phyloP scores from a whole-genome alignment of 768 basidiomycete species.

The Russula olivacea region DNA sequence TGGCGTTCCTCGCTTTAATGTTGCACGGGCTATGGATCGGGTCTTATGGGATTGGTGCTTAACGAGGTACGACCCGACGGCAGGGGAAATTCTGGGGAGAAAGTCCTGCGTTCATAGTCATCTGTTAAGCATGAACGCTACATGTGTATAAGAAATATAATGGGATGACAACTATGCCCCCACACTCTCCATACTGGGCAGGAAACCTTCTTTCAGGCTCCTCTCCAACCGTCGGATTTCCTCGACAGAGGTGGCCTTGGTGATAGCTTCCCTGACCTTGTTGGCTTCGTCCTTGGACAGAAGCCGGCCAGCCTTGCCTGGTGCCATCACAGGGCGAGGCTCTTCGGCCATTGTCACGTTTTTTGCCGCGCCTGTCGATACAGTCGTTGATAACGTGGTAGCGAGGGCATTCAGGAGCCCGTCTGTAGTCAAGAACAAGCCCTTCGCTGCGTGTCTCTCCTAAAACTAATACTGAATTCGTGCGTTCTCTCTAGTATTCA shows the following conservation, averaged over 20 bases:
- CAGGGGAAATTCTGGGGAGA: not conserved
- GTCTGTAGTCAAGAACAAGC: constrained; percentile 77
- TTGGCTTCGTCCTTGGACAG: constrained; percentile 92
- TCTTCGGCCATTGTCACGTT: constrained; percentile 64
- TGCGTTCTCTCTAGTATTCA: constrained; percentile 6
- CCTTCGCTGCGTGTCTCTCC: constrained; percentile 73
- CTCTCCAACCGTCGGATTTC: constrained; percentile 81
- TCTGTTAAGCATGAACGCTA: not conserved
- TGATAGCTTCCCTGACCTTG: constrained; percentile 80
- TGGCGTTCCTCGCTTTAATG: constrained; percentile 49
- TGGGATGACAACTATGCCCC: constrained; percentile 51
- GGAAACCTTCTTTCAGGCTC: constrained; percentile 76
- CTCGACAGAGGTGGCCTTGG: constrained; percentile 85
- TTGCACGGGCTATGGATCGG: constrained; percentile 74
- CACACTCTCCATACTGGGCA: constrained; percentile 71
- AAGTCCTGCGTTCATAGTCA: constrained; percentile 3
- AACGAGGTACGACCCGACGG: constrained; percentile 4
- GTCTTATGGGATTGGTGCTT: constrained; percentile 41
- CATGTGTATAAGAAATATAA: constrained; percentile 10
- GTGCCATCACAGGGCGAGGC: constrained; percentile 51
- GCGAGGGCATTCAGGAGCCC: constrained; percentile 74
- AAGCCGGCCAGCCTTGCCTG: constrained; percentile 73
- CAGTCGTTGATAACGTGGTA: constrained; percentile 66
- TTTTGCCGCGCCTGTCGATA: constrained; percentile 64
- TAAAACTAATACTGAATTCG: constrained; percentile 31